Evolutionary conservation across 495 filamentous ascomycete species (phyloP).

Genomic region (Penicillium goetzii): DNA sequence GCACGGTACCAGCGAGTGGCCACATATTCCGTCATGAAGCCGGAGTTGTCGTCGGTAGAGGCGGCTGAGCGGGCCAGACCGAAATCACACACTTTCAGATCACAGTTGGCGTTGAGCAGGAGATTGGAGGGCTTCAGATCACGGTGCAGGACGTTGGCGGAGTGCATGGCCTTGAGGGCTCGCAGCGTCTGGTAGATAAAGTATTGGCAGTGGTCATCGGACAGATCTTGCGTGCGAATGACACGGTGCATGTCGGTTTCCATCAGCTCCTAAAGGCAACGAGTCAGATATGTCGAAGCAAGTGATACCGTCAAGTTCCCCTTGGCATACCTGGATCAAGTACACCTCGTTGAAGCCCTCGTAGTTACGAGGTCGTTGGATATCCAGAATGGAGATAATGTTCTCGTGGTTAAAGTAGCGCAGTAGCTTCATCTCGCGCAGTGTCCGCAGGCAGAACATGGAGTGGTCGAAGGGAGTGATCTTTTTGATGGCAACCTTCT

Average conservation of each 20-base stretch:
- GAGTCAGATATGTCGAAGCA: constrained; percentile 5
- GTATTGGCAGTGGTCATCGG: constrained; percentile 99
- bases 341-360: constrained; percentile 98
- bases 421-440: constrained; percentile 99
- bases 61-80: constrained; percentile 91
- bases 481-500: constrained; percentile 99
- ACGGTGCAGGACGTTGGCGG: constrained; percentile 95
- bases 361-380: constrained; percentile 95
- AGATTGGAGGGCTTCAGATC: constrained; percentile 98
- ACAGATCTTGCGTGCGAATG: constrained; percentile 97
- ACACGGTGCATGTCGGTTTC: constrained; percentile 99
- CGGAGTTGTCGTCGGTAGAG: constrained; percentile 96
- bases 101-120: constrained; percentile 97
- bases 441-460: constrained; percentile 96
- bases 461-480: constrained; percentile 99
- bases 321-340: constrained; percentile 80
- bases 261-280: constrained; percentile 87
- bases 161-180: constrained; percentile 98
- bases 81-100: constrained; percentile 98
- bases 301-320: neutral
- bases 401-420: constrained; percentile 99
- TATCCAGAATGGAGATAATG: constrained; percentile 99
- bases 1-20: constrained; percentile 99
- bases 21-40: constrained; percentile 99
- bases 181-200: constrained; percentile 99